Conservation (phyloP, 2,329 filamentous ascomycete species). For the Colletotrichum navitas region DNA sequence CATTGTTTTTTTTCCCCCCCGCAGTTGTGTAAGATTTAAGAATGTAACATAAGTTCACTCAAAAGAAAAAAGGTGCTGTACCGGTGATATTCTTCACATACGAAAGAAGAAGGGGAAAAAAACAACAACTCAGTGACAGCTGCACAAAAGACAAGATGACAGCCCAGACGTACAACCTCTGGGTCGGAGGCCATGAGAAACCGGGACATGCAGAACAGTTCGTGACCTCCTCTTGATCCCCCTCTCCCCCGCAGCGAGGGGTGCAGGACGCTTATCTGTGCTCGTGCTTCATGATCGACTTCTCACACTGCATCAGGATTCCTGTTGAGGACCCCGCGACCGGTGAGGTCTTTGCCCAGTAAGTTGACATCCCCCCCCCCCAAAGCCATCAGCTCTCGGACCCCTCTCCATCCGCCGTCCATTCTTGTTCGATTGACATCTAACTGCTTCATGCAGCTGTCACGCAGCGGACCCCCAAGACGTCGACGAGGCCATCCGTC, state of each 20-base stretch:
- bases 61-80: neutral
- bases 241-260: slow-evolving; percentile 10
- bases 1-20: no score
- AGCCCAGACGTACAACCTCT: slow-evolving; percentile 43
- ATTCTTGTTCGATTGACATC: slow-evolving; percentile 7
- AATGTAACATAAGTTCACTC: neutral
- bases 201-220: slow-evolving; percentile 60
- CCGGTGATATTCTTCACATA: neutral
- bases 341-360: slow-evolving; percentile 65
- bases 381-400: neutral
- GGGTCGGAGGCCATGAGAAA: slow-evolving; percentile 46
- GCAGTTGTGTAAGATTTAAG: slow-evolving; percentile 5
- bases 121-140: slow-evolving; percentile 18
- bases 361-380: slow-evolving; percentile 43
- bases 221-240: slow-evolving; percentile 46
- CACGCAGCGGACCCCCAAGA: slow-evolving; percentile 61
- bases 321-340: slow-evolving; percentile 66
- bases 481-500: slow-evolving; percentile 55
- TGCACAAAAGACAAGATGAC: slow-evolving; percentile 39
- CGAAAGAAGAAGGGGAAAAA: slow-evolving; percentile 12
- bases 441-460: slow-evolving; percentile 52
- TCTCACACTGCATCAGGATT: slow-evolving; percentile 55
- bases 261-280: slow-evolving; percentile 39
- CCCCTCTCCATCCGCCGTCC: neutral
- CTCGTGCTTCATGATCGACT: slow-evolving; percentile 20